Percentiles rank a stretch among this genome's conserved stretches.
phyloP scores from a whole-genome alignment of 768 basidiomycete genomes.

The Tricholoma sp. region DNA sequence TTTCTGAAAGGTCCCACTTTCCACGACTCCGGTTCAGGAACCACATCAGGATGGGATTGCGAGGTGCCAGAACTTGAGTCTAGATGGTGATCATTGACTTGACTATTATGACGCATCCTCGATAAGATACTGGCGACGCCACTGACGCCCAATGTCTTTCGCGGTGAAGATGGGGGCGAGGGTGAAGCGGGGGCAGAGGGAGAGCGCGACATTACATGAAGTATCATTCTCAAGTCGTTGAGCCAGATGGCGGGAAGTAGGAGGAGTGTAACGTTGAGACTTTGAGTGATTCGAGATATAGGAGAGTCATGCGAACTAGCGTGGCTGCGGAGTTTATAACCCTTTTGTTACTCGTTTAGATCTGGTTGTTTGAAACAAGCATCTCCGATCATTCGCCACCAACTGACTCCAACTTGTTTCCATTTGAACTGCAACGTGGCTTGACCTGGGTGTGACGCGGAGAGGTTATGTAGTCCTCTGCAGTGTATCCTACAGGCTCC shows the following conservation, averaged over 20 bases:
- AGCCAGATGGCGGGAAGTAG: too few species aligned
- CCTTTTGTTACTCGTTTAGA: not conserved
- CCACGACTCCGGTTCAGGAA: conserved; percentile 19
- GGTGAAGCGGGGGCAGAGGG: conserved; percentile 4
- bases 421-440: too few species aligned
- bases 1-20: conserved; percentile 25
- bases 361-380: not conserved
- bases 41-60: conserved; percentile 33
- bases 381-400: too few species aligned
- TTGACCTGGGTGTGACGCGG: too few species aligned
- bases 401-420: too few species aligned
- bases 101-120: conserved; percentile 38
- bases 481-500: too few species aligned
- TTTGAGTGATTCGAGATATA: conserved; percentile 4
- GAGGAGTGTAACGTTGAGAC: not conserved
- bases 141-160: conserved; percentile 25
- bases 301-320: not conserved
- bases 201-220: conserved; percentile 7
- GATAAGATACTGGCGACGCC: conserved; percentile 51
- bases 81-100: conserved; percentile 24
- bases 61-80: conserved; percentile 35
- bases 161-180: conserved; percentile 10
- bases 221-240: not conserved
- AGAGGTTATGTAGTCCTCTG: too few species aligned
- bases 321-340: not conserved